Base-by-base conservation (phyloP, 257 asterid genomes). In the Solanum neorickii region DNA sequence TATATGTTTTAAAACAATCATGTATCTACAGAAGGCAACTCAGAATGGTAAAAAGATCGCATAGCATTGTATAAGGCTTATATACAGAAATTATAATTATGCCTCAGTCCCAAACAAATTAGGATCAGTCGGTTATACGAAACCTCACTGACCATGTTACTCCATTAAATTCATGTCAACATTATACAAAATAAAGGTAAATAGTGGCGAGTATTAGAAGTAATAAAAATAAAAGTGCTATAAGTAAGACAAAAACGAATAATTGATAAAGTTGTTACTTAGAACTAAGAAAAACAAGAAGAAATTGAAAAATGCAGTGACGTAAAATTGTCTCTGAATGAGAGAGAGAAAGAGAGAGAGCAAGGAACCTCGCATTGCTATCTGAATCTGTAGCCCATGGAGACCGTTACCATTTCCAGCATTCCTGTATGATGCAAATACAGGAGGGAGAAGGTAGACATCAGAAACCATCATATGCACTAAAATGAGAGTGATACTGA, bases 321-420 rank as follows among this genome's bases (percentile, higher is more conserved):
- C 7, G 60, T 7, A 76, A 41, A 27, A 16, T 78, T 78, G 84
- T 80, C 66, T 80, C 27, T 78, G 42, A 46, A 46, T 46, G 65
- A 78, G 41, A 14, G n/a, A 47, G 41, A 37, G 37, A 7, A 3
- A 76, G 83, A 76, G 83, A 42, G 23, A 41, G 62, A n/a, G 83
- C 33, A 20, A 39, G 74, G 89, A 90, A 97, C 99, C 99, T 92
- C 98, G 92, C 98, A 95, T 94, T 83, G 99, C 99, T 90, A 97
- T 97, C 92, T 92, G 99, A 89, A 97, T 92, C 93, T 97, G 99
- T 82, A 97, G 94, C 87, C 98, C 97, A 89, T 95, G 96, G 89
- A 97, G 97, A 87, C 98, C 98, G 86, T 93, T 94, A 42, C 97
- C 99, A 88, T 83, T 95, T 86, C 99, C 99, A 33, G 92, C 80